Percentiles rank a stretch among this genome's conserved stretches.
phyloP scores from a whole-genome alignment of 805 yeast genomes.

The Saturnispora quitensis region DNA sequence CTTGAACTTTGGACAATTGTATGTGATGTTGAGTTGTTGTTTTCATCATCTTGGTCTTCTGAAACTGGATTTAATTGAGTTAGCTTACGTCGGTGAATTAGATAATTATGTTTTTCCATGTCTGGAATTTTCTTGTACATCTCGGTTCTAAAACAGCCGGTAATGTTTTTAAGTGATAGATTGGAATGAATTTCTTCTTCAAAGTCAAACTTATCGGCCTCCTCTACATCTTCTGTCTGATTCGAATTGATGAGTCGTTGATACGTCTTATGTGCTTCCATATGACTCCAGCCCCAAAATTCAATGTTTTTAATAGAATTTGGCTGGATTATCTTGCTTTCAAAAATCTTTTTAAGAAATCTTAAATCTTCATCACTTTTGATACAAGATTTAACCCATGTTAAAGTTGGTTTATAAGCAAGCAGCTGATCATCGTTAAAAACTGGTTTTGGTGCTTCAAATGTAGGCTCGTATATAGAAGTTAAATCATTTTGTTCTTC shows the following conservation, averaged over 20 bases:
- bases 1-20: conserved; percentile 60
- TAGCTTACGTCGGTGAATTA: conserved; percentile 70
- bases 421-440: conserved; percentile 32
- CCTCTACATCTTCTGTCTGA: conserved; percentile 19
- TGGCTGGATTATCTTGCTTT: conserved; percentile 13
- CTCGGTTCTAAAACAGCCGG: conserved; percentile 62
- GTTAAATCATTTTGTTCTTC: conserved; percentile 12
- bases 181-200: conserved; percentile 22
- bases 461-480: conserved; percentile 40
- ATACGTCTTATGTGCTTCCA: conserved; percentile 27
- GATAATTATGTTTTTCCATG: conserved; percentile 58
- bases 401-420: conserved; percentile 36
- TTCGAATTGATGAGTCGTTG: conserved; percentile 14
- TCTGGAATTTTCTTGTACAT: conserved; percentile 72
- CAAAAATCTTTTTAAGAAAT: conserved; percentile 40
- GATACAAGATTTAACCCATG: conserved; percentile 42
- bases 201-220: conserved; percentile 21
- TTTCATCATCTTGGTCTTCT: conserved; percentile 41
- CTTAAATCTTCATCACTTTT: conserved; percentile 70
- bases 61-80: conserved; percentile 62
- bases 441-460: conserved; percentile 46
- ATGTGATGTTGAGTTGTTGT: conserved; percentile 17
- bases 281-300: conserved; percentile 58
- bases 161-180: conserved; percentile 29
- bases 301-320: conserved; percentile 29